Evolutionary conservation across 2,329 filamentous ascomycete genomes (phyloP).

Genomic region (Ceratocystis huliohia): DNA sequence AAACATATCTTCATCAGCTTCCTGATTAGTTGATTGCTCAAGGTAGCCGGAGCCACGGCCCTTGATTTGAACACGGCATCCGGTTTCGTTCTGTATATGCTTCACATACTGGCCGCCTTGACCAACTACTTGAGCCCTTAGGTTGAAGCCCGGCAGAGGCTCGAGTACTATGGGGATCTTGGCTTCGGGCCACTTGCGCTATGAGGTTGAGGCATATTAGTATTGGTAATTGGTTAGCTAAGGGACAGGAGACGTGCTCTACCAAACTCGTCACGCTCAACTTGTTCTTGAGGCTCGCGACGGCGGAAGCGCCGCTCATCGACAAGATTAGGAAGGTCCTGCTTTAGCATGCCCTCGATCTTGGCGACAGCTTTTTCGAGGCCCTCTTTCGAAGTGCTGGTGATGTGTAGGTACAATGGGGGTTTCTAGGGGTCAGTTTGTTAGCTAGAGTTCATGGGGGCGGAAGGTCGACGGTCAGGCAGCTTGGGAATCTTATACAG

Average conservation of each 20-base stretch:
- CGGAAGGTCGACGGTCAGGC: no score
- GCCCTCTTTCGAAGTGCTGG: constrained; percentile 82
- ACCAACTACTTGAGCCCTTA: constrained; percentile 90
- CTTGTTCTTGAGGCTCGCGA: constrained; percentile 60
- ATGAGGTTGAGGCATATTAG: constrained; percentile 20
- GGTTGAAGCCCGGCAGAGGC: constrained; percentile 84
- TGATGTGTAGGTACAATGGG: constrained; percentile 88
- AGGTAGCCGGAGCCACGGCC: constrained; percentile 90
- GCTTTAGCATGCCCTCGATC: constrained; percentile 90
- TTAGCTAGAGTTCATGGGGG: not conserved
- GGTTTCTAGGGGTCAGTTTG: constrained; percentile 53
- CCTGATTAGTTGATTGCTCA: constrained; percentile 72
- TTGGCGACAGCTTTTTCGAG: constrained; percentile 76
- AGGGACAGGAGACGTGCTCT: constrained; percentile 42
- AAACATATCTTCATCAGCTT: constrained; percentile 95
- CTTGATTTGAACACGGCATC: constrained; percentile 96
- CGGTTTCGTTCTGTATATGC: constrained; percentile 90
- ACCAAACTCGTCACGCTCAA: constrained; percentile 84
- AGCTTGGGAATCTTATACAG: constrained; percentile 47
- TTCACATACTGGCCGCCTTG: constrained; percentile 93
- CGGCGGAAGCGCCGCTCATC: constrained; percentile 87
- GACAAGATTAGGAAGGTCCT: constrained; percentile 87
- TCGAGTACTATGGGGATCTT: constrained; percentile 85
- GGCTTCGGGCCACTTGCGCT: constrained; percentile 99
- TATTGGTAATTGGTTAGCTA: not conserved